Conservation (phyloP, 2,329 filamentous ascomycete species). For the Colletotrichum musae region DNA sequence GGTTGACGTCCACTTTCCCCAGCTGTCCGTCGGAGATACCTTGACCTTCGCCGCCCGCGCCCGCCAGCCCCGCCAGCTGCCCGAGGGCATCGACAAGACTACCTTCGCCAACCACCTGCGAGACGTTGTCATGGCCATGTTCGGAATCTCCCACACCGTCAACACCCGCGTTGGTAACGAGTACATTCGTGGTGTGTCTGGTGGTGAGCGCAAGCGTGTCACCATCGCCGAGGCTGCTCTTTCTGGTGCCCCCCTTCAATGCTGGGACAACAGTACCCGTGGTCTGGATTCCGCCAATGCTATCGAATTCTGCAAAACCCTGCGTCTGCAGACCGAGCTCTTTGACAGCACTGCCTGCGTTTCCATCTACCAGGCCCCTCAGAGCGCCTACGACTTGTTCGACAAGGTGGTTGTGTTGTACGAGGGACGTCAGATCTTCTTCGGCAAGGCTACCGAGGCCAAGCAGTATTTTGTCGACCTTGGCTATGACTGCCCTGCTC, state of each 20-base stretch:
- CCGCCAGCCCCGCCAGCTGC: constrained; percentile 73
- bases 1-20: constrained; percentile 85
- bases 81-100: constrained; percentile 68
- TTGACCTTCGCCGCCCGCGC: constrained; percentile 83
- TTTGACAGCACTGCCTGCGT: constrained; percentile 77
- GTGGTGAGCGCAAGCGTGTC: constrained; percentile 80
- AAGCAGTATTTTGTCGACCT: constrained; percentile 76
- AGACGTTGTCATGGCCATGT: constrained; percentile 83
- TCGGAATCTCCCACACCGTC: constrained; percentile 80
- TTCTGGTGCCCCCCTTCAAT: constrained; percentile 73
- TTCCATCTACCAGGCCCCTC: constrained; percentile 81
- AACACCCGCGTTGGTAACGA: constrained; percentile 83
- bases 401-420: constrained; percentile 73
- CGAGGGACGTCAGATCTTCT: constrained; percentile 74
- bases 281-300: constrained; percentile 83
- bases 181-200: constrained; percentile 80
- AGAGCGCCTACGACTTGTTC: constrained; percentile 75
- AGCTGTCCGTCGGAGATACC: constrained; percentile 83
- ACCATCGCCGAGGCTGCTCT: constrained; percentile 74
- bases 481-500: constrained; percentile 76
- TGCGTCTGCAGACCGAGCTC: constrained; percentile 77
- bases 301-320: constrained; percentile 80
- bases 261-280: constrained; percentile 81
- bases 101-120: constrained; percentile 74
- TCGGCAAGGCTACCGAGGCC: constrained; percentile 72